Conservation (phyloP, 345 rosid species). For the Populus alba region DNA sequence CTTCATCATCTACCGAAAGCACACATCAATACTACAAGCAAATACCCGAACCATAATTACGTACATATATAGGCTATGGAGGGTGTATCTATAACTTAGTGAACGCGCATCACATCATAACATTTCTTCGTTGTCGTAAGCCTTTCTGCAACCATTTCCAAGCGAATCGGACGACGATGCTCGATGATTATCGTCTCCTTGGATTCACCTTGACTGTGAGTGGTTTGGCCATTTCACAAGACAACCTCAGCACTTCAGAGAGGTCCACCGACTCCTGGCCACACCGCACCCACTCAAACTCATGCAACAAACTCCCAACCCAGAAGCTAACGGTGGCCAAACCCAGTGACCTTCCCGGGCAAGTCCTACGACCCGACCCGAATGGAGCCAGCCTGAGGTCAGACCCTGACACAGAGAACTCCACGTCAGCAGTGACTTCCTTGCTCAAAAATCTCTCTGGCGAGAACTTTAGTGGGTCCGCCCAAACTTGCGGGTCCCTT, state of each 20-base stretch:
- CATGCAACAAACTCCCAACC: conserved; percentile 45
- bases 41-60: background rate
- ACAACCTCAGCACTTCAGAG: conserved; percentile 41
- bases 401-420: conserved; percentile 39
- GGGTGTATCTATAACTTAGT: background rate
- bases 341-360: conserved; percentile 53
- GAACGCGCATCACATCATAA: background rate
- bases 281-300: conserved; percentile 42
- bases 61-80: background rate
- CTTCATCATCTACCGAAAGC: background rate
- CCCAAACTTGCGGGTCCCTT: conserved; percentile 46
- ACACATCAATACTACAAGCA: background rate
- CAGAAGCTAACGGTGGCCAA: conserved; percentile 42
- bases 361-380: conserved; percentile 52
- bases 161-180: background rate
- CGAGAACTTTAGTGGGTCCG: conserved; percentile 34
- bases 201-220: conserved; percentile 31
- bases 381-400: conserved; percentile 56
- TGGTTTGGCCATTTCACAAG: conserved; percentile 53
- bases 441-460: conserved; percentile 42
- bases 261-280: conserved; percentile 38
- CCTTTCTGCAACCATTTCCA: background rate
- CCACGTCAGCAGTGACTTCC: conserved; percentile 14
- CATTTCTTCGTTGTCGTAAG: background rate
- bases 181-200: conserved; percentile 15